Conservation (phyloP, 1,139 yeast species). For the Saccharomyces hybrid region DNA sequence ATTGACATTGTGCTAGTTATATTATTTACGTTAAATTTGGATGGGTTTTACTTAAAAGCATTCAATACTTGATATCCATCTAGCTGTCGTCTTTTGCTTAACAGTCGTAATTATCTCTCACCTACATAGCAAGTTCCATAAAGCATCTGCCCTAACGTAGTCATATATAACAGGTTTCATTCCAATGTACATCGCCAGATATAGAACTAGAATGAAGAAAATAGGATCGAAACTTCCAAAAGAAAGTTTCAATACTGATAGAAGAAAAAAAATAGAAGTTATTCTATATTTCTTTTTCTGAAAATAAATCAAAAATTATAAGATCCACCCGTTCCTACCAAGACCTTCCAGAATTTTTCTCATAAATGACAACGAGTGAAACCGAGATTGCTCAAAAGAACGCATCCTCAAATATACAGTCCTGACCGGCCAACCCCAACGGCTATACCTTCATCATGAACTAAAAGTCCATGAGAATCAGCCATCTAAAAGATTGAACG, state of each 20-base stretch:
- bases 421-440: slow-evolving; percentile 7
- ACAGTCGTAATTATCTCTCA: neutral
- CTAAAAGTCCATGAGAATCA: neutral
- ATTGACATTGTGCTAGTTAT: too few species aligned
- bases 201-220: slow-evolving; percentile 1
- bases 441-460: neutral
- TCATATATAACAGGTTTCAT: neutral
- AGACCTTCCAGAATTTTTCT: slow-evolving; percentile 20
- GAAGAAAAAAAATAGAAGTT: slow-evolving; percentile 9
- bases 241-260: slow-evolving; percentile 2
- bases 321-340: slow-evolving; percentile 65
- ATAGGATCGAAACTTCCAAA: neutral
- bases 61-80: too few species aligned
- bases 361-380: slow-evolving; percentile 1
- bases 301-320: slow-evolving; percentile 71
- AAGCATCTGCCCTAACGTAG: neutral
- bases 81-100: too few species aligned
- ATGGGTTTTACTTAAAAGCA: too few species aligned
- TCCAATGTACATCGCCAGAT: slow-evolving; percentile 2
- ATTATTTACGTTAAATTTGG: too few species aligned
- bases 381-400: slow-evolving; percentile 4
- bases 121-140: too few species aligned
- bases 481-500: neutral
- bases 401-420: slow-evolving; percentile 2
- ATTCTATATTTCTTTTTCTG: neutral